Base-by-base conservation (phyloP, 257 asterid species). In the Solanum paucissectum region DNA sequence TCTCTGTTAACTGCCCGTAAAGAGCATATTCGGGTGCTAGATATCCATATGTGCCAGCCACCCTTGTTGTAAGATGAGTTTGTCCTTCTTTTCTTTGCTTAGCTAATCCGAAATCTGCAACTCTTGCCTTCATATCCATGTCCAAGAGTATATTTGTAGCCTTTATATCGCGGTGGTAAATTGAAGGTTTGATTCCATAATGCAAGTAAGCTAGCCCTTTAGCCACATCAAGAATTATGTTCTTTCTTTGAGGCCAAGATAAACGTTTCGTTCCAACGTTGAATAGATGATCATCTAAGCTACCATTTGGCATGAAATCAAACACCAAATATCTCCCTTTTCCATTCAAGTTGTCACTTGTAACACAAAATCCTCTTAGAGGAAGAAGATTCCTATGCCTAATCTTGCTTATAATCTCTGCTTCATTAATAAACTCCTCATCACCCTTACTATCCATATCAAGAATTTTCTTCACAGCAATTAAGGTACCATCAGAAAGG, bases 41-140 rank as follows among this genome's bases (percentile, higher is more conserved):
- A 49, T 94, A 94, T 25, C 95, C 96, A 20, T 91, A 92, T 1
- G 95, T 94, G 0, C 96, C 96, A 2, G 95, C 96, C n/a, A 94
- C 95, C 55, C 95, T 90, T 0, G 95, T 94, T 3, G 96, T 91
- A 58, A 93, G 90, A 86, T 94, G 95, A 32, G 93, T 89, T 32
- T 94, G 95, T 33, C 93, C 94, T 84, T 94, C 94, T 77, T 77
- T 37, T n/a, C 84, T 93, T 83, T 93, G 95, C 88, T 88, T 93
- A 14, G 96, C 96, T 74, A 94, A 42, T 49, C 95, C 96, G 42
- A 94, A 94, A 89, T 94, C 95, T 1, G 94, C 92, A 38, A 94
- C 94, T 68, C 90, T 87, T 0, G 96, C 94, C 37, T 89, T 93
- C 93, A 92, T 91, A 2, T 91, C 93, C 1, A 88, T 84, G n/a